Conservation (phyloP, 2,329 filamentous ascomycete genomes). For the Periconia sp. region DNA sequence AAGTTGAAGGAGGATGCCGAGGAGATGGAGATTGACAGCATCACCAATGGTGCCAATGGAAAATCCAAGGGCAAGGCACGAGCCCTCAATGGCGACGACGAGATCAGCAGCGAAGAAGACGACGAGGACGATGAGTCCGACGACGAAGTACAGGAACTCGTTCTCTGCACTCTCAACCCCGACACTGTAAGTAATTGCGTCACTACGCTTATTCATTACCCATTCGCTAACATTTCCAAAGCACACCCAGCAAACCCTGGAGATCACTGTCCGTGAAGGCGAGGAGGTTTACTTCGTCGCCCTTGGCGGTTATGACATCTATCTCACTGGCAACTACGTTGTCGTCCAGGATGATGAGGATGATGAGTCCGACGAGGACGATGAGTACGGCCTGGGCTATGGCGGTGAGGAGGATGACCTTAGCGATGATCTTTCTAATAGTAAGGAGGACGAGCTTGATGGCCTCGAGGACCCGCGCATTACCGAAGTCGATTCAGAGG, state of each 20-base stretch:
- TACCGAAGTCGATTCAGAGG: slow-evolving; percentile 78
- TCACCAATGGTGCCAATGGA: slow-evolving; percentile 56
- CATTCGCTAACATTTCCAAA: slow-evolving; percentile 47
- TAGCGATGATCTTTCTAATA: slow-evolving; percentile 53
- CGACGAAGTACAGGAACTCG: slow-evolving; percentile 78
- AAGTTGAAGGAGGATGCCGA: slow-evolving; percentile 75
- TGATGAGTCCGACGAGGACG: slow-evolving; percentile 63
- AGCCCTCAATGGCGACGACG: slow-evolving; percentile 68
- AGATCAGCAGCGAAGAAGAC: slow-evolving; percentile 70
- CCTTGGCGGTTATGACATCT: slow-evolving; percentile 84
- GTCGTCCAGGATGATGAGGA: slow-evolving; percentile 64
- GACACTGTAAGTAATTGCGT: slow-evolving; percentile 69
- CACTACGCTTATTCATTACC: not conserved
- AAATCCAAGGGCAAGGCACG: slow-evolving; percentile 50
- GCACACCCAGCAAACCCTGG: slow-evolving; percentile 93
- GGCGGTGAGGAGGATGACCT: slow-evolving; percentile 80
- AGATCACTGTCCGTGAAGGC: slow-evolving; percentile 86
- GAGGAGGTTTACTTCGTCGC: slow-evolving; percentile 94
- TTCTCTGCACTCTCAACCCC: slow-evolving; percentile 93
- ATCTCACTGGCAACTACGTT: slow-evolving; percentile 95
- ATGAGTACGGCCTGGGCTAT: slow-evolving; percentile 59
- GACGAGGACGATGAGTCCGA: slow-evolving; percentile 50
- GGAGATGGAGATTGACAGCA: slow-evolving; percentile 71
- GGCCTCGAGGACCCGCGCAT: slow-evolving; percentile 77
- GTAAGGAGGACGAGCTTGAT: slow-evolving; percentile 51